A percentile compares a stretch with the other conserved stretches of the same genome.
These are phyloP conservation scores for Radiomyces spectabilis DNA, from an alignment of 192 early-diverging fungal species.

Conservation along the genomic window DNA sequence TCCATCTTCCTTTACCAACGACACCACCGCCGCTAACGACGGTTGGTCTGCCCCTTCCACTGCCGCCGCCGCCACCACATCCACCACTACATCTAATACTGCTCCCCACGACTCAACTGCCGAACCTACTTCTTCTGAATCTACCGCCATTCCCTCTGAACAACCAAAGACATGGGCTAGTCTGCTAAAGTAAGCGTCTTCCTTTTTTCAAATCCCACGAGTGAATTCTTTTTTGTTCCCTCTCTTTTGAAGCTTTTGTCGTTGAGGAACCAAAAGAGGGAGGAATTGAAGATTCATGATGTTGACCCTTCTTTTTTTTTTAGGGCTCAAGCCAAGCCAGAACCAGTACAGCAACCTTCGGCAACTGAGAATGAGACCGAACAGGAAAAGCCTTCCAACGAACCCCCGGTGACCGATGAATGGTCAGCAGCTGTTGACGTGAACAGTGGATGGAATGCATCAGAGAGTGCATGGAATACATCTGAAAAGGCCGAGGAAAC, in stretches of 20 bases:
- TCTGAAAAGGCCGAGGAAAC: neutral
- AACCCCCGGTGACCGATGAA: conserved; percentile 10
- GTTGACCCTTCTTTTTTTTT: neutral
- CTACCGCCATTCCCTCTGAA: conserved; percentile 15
- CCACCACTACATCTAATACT: conserved; percentile 14
- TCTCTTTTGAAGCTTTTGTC: too few species aligned
- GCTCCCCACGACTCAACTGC: conserved; percentile 7
- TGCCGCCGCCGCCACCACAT: conserved; percentile 1
- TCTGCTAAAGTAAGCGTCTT: conserved; percentile 21
- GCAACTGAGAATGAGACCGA: conserved; percentile 2
- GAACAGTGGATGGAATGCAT: too few species aligned
- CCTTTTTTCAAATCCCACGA: too few species aligned
- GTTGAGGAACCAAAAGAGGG: neutral
- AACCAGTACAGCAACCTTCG: conserved; percentile 29
- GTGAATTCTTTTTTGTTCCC: too few species aligned
- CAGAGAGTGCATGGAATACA: conserved; percentile 1
- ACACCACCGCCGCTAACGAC: neutral
- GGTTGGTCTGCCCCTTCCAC: conserved; percentile 11
- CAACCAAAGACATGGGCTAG: conserved; percentile 31
- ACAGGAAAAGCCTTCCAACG: conserved; percentile 15
- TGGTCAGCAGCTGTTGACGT: conserved; percentile 11
- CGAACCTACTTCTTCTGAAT: conserved; percentile 4
- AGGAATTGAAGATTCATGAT: neutral
- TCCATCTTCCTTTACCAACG: neutral
- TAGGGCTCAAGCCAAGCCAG: conserved; percentile 34